Base-by-base conservation (phyloP, 75 land plant species). In the Picea glauca region DNA sequence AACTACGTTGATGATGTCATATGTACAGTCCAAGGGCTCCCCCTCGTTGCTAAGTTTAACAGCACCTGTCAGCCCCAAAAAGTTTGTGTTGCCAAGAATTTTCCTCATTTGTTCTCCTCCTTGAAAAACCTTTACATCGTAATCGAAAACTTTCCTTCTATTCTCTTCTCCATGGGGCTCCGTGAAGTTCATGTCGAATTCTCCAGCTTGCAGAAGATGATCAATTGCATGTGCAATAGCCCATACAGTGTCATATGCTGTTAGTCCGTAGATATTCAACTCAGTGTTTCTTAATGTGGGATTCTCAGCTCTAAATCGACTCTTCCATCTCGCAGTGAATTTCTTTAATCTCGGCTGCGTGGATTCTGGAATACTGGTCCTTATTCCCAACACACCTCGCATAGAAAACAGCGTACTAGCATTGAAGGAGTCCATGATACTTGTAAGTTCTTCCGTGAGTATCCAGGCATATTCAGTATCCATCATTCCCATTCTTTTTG, bases 191-290 rank as follows among this genome's bases (percentile, higher is more conserved):
- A 67, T 66, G 5, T 58, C 70, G 35, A 82, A 78, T 11, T 38
- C 32, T 11, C 83, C 80, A 23, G 58, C 43, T 3, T 15, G 46
- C 11, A 81, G 66, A 35, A 87, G 81, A 3, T 13, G 9, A 14
- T 65, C 32, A 23, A 87, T 58, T 14, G 83, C 88, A 62, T 78
- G 67, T 12, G 88, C 88, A 14, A 87, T 76, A 65, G 84, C 74
- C 86, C 86, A 87, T 23, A 87, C 72, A 3, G 86, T 68, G 33
- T 87, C 88, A 74, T 87, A 84, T 64, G 88, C 83, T 40, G 38
- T 59, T 58, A 77, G 70, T 23, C 64, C 86, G 9, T 84, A 81
- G 26, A 73, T 35, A 78, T 78, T 65, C 31, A 26, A 32, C 4
- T 65, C 33, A 14, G 38, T 35, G 6, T 3, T 65, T 65, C 13